Base-by-base conservation (phyloP, 441 rosid species). In the Populus tomentosa region DNA sequence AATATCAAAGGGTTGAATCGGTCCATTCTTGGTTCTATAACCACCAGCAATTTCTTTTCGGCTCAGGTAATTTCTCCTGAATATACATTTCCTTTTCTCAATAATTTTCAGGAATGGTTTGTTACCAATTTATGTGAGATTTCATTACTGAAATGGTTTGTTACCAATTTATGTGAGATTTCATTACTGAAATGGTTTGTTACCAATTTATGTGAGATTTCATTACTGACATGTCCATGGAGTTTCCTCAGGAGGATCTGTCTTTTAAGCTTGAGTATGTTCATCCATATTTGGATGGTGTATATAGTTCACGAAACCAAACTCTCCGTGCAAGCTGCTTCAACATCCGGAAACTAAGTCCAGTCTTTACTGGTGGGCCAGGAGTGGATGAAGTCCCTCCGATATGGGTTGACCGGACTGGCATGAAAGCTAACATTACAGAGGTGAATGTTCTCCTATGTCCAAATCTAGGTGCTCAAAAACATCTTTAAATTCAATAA, bases 321-420 rank as follows among this genome's bases (percentile, higher is more conserved):
- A 95, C 97, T 16, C 80, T 95, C 59, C 92, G 91, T 16, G 53
- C 94, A 16, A 96, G 94, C 86, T 89, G 94, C 88, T 96, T 96
- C 83, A 95, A 95, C 88, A 94, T 95, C 85, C 87, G 97, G 73
- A 95, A 95, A 82, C 82, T 95, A 11, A 92, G 99, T 84, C 98
- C 98, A 70, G 99, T 96, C 74, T 96, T 94, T 84, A 96, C 99
- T 38, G 98, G 98, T 74, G 98, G 99, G 61, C 95, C 97, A 4
- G 97, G 98, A 79, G 91, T 89, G 64, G 99, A 92, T 78, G 99
- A 96, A 88, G 99, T 96, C 53, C 98, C 98, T 50, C 97, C 99
- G 10, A 94, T 94, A 76, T 96, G 98, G 99, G 98, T 95, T 69
- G 99, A 95, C 85, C 91, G 99, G 80, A 91, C 97, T 84, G 98